phyloP scores from a whole-genome alignment of 306 rosid genomes.

The Nissolia schottii region DNA sequence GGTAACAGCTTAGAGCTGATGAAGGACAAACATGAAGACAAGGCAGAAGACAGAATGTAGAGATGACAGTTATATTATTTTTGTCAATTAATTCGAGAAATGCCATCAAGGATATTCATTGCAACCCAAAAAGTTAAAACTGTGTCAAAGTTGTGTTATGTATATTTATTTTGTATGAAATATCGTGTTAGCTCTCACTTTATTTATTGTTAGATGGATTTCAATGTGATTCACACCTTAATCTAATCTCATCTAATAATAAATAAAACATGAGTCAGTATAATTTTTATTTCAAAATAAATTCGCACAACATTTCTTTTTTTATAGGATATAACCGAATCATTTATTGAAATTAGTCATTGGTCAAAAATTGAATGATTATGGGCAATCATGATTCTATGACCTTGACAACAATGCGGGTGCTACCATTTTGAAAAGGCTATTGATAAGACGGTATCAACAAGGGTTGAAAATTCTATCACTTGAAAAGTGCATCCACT shows the following conservation, averaged over 20 bases:
- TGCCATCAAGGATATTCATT: conserved; percentile 8
- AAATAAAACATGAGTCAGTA: too few relatives aligned
- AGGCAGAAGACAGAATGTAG: neutral
- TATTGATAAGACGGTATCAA: neutral
- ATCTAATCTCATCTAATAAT: too few relatives aligned
- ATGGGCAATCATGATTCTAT: conserved; percentile 19
- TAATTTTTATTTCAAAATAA: too few relatives aligned
- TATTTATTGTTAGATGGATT: too few relatives aligned
- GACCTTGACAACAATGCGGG: conserved; percentile 9
- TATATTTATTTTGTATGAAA: too few relatives aligned
- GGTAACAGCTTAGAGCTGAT: conserved; percentile 19
- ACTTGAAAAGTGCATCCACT: neutral
- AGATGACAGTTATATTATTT: neutral
- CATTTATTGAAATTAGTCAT: neutral
- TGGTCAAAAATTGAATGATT: conserved; percentile 15
- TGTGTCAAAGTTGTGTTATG: too few relatives aligned
- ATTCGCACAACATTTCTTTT: too few relatives aligned
- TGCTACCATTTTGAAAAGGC: neutral
- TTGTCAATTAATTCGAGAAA: conserved; percentile 8
- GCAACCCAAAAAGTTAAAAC: neutral
- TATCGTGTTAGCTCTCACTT: too few relatives aligned
- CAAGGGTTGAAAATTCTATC: neutral
- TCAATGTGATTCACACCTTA: too few relatives aligned
- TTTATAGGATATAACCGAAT: neutral
- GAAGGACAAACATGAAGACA: neutral